phyloP scores from a whole-genome alignment of 495 filamentous ascomycete genomes.

The Aspergillus mulundensis region DNA sequence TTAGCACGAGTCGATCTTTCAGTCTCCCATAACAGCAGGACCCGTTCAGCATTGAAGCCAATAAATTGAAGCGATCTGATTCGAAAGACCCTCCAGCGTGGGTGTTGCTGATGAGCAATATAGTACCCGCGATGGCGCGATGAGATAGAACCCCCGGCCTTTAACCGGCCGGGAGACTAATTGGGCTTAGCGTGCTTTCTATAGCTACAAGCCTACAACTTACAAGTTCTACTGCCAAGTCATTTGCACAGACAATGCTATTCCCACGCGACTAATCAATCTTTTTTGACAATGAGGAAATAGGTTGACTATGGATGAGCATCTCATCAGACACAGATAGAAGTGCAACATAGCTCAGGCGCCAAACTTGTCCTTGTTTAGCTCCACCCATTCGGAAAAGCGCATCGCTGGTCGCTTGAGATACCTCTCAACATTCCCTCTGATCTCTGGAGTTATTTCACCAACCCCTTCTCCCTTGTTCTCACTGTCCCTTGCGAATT shows the following conservation, averaged over 20 bases:
- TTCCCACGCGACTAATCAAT: not conserved
- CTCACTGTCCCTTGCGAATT: not conserved
- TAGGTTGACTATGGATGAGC: not conserved
- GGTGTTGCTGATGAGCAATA: slow-evolving; percentile 21
- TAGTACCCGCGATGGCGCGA: slow-evolving; percentile 19
- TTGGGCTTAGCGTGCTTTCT: not conserved
- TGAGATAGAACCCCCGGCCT: not conserved
- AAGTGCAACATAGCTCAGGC: not conserved
- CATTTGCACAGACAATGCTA: not conserved
- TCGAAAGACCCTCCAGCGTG: not conserved
- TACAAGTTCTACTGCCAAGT: not conserved
- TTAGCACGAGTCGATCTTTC: not conserved
- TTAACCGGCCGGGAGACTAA: slow-evolving; percentile 12
- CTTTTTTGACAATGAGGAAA: no score
- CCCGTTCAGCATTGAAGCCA: not conserved
- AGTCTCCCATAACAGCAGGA: slow-evolving; percentile 7
- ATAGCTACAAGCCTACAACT: not conserved
- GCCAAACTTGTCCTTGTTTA: slow-evolving; percentile 19
- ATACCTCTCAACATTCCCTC: slow-evolving; percentile 24
- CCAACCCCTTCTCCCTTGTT: not conserved
- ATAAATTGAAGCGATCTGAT: not conserved
- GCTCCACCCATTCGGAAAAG: slow-evolving; percentile 27
- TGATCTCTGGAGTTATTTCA: not conserved
- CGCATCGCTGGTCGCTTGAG: slow-evolving; percentile 16
- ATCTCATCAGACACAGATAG: not conserved